Base-by-base conservation (phyloP, 2,329 filamentous ascomycete species). In the Calycina marina region DNA sequence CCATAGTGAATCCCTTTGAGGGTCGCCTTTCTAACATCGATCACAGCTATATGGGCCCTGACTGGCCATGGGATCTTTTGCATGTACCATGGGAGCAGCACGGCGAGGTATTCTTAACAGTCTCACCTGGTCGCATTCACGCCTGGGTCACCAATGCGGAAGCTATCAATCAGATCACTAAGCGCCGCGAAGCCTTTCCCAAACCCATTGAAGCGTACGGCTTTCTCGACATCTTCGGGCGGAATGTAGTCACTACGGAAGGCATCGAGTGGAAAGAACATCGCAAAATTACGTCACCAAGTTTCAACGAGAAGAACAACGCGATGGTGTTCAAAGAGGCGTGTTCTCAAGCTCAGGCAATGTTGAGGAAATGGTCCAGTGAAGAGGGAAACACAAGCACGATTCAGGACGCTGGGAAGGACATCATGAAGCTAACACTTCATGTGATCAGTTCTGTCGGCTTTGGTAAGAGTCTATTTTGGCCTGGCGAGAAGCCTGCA, bases 111-210 rank as follows among this genome's bases (percentile, higher is more conserved):
- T 76, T 82, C 44, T 43, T 84, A 5, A 45, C 72, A n/a, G 75
- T 76, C 5, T 65, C 71, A 0, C 73, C 77, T 0, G 57, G 58
- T 5, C 52, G 50, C 18, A 58, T 72, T 11, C 49, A 63, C 12
- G 43, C 79, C 20, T 67, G 64, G 42, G 70, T 71, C 4, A 66
- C 17, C 17, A 39, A 39, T 18, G 34, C 37, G 14, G 37, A 37
- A 37, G 69, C 65, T 12, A 70, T 81, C 34, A 63, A 63, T 35
- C 73, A 81, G 49, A 67, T 88, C 32, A 71, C 72, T 1, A 60
- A 64, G 4, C 62, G 75, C 28, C 65, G 78, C 26, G 77, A 79
- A 44, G 68, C 74, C 38, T 86, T 86, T 47, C 76, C 75, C 27
- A 82, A 83, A 55, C 69, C 72, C 5, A 64, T 69, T 10, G 55